Base-by-base conservation (phyloP, 257 asterid species). In the Ilex aquifolium region DNA sequence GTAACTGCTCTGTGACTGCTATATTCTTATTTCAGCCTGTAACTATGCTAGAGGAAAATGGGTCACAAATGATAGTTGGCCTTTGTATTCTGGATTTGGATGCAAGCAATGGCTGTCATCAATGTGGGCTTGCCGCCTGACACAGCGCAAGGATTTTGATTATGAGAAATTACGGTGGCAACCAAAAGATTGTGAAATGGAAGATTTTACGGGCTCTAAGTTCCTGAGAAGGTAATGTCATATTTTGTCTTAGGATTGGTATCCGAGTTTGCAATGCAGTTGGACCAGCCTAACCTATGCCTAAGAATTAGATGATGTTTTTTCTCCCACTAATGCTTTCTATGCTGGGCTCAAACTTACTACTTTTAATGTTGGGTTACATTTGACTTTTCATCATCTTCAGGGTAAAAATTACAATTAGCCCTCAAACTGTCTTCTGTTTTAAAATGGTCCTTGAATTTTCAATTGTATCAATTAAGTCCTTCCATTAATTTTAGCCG, bases 61-160 rank as follows among this genome's bases (percentile, higher is more conserved):
- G 98, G 74, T 83, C 42, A 56, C 76, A 31, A 92, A 91, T 60
- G 81, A 86, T 57, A 73, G 56, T 60, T 75, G 79, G 61, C 96
- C 95, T 54, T 68, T 91, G 44, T 91, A 91, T 80, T 86, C 96
- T 66, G 98, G 98, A 67, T 76, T 62, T 68, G 92, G 85, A 55
- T 91, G 98, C 73, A 84, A 86, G 72, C 90, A 83, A 76, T 91
- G 96, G 98, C 75, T 91, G 70, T 88, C 98, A 52, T 29, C 90
- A 31, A 91, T 91, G 98, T 91, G 98, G 98, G 95, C 95, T 74
- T 91, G 98, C 74, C 98, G 84, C 63, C 77, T 84, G 74, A 88
- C 96, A 48, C 95, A 91, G 58, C 94, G 96, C 65, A 73, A 72
- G 55, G 95, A 91, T 82, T 88, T 88, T 73, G 94, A 86, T 60